Evolutionary conservation across 352 stramenopile species (phyloP), one percentile per base, ranked within the genome.

Genomic region (Phytophthora pinifolia): DNA sequence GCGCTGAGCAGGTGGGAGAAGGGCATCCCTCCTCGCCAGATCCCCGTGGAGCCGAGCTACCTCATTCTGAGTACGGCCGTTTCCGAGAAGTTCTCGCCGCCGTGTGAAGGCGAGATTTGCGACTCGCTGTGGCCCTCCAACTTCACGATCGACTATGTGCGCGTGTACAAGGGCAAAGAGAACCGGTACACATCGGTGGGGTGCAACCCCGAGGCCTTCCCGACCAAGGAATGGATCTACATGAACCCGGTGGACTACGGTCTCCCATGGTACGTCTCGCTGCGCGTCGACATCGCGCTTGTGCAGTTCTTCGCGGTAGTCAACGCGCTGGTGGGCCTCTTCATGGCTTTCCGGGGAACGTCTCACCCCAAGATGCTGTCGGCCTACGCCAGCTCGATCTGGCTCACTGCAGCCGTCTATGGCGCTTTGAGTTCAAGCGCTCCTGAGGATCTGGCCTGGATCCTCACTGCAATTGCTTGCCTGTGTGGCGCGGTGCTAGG

Each of bases 31-130:
- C 86, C 86, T 20, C 79, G 83, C 14, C 71, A 81, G 67, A 95
- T 99, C 43, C 96, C 97, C 0, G 89, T 96, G 41, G 97, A 99
- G 71, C 97, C 97, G 2, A 97, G 87, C 29, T 98, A 98, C 62
- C 62, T 99, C 39, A 98, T 99, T 81, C 76, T 99, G 38, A 99
- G 98, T 79, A 98, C 93, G 2, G 97, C 96, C 8, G 90, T 99
- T 32, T 98, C 94, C 2, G 96, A 96, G 27, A 98, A 98, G 42
- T 95, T 95, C 63, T 95, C 96, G 18, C 88, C 93, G 14, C 89
- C 86, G 36, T 98, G 95, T 52, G 64, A 83, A 5, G 83, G 85
- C 20, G 70, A 98, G 58, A 98, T 97, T 61, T 98, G 94, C 62
- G 79, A 98, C 65, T 98, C 94, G 36, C 32, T 94, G 15, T 96